Conservation (phyloP, 176 grass and related monocot genomes). For the Puccinellia tenuiflora region DNA sequence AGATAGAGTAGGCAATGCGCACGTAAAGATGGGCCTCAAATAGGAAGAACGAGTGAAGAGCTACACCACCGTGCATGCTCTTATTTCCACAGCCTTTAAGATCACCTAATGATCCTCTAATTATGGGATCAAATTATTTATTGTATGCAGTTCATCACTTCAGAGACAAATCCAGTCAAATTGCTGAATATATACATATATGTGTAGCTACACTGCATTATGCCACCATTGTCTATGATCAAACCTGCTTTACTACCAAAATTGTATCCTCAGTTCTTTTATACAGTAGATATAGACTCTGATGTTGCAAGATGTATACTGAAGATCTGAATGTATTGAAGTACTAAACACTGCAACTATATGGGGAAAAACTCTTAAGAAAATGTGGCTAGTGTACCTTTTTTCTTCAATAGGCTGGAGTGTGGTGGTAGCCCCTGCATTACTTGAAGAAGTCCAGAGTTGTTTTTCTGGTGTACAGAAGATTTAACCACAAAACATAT, state of each 20-base stretch:
- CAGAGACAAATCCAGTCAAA: not conserved
- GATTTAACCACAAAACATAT: not conserved
- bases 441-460: not conserved
- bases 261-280: not conserved
- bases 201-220: not conserved
- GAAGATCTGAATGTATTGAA: not conserved
- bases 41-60: conserved; percentile 21
- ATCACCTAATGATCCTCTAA: conserved; percentile 16
- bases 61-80: conserved; percentile 6
- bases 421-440: not conserved
- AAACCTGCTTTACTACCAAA: not conserved
- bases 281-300: not conserved
- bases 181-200: conserved; percentile 13
- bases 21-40: conserved; percentile 27
- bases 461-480: not conserved
- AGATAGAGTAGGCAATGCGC: conserved; percentile 37
- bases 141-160: not conserved
- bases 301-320: not conserved
- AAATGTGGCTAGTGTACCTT: conserved; percentile 16
- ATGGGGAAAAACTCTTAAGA: not conserved
- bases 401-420: not conserved
- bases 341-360: not conserved
- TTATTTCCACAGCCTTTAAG: conserved; percentile 1
- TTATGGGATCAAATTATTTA: conserved; percentile 28
- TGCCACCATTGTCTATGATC: not conserved